Base-by-base conservation (phyloP, 768 basidiomycete species). In the Amanita rubescens region DNA sequence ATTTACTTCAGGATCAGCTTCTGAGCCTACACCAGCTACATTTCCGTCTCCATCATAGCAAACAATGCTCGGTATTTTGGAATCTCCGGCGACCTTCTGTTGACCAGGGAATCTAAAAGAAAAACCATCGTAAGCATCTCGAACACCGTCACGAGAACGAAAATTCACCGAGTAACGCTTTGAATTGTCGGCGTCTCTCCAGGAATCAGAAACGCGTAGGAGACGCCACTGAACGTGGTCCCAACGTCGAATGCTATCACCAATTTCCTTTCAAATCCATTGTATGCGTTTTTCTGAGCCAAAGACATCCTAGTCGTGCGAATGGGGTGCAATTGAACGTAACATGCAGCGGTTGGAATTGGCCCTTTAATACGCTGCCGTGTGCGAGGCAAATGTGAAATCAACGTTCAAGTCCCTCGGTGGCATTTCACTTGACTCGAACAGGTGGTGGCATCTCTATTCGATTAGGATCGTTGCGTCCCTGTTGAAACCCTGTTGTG, bases 21-120 rank as follows among this genome's bases (percentile, higher is more conserved):
- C 77, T 12, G 76, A 76, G 19, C 76, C 76, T 30, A 71, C 68
- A 5, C 75, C 73, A 46, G 67, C 65, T 15, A 74, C 67, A 0
- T 58, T 57, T 0, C 76, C 76, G 7, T 60, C 57, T 32, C 65
- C 57, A 52, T 75, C 72, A 53, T 79, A 79, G 58, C 72, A 79
- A 11, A 78, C 55, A 49, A 78, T 67, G 22, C 74, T 73, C 4
- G 77, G 78, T 51, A 78, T 75, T 59, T 78, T 78, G 47, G 69
- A 72, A 49, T 73, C 71, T 3, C 74, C 62, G 37, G 53, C 53
- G 20, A 54, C 53, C 19, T 54, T 44, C 41, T 63, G 59, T 32
- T 63, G 62, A 9, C 54, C 59, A 49, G 63, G 63, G 41, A 58
- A 59, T 33, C 60, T 59, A 6, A 9, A 41, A 22, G 17, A 51